Conservation (phyloP, 768 basidiomycete genomes). For the Vishniacozyma victoriae region DNA sequence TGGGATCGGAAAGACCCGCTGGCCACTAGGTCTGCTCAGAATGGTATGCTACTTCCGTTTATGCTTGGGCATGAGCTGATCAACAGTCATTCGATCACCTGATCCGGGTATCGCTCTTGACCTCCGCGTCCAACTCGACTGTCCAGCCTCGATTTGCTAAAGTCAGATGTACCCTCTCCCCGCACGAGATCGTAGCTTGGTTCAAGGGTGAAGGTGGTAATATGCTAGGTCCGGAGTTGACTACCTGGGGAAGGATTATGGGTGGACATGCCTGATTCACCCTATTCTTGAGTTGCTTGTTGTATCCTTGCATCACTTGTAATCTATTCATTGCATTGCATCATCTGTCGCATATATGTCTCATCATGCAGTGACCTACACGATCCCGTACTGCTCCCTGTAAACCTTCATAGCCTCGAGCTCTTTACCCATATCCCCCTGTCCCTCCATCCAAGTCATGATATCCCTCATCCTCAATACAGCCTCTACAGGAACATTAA, state of each 20-base stretch:
- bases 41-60: slow-evolving; percentile 54
- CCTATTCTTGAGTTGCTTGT: not conserved
- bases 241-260: slow-evolving; percentile 44
- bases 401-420: slow-evolving; percentile 71
- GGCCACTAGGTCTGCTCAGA: slow-evolving; percentile 49
- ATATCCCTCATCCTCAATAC: slow-evolving; percentile 82
- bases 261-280: slow-evolving; percentile 37
- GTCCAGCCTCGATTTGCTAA: slow-evolving; percentile 55
- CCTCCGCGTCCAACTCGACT: slow-evolving; percentile 48
- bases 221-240: slow-evolving; percentile 39
- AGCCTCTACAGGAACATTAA: slow-evolving; percentile 67
- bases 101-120: slow-evolving; percentile 56
- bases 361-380: not conserved
- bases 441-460: slow-evolving; percentile 71
- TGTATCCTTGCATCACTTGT: not conserved
- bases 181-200: slow-evolving; percentile 55
- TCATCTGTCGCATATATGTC: too few species aligned
- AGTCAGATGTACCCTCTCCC: slow-evolving; percentile 62
- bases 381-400: slow-evolving; percentile 60
- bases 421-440: slow-evolving; percentile 58
- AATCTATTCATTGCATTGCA: too few species aligned
- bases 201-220: slow-evolving; percentile 43
- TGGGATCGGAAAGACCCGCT: slow-evolving; percentile 41
- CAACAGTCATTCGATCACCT: slow-evolving; percentile 72
- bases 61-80: not conserved